These are phyloP conservation scores for Boletus vermiculosoides DNA, from an alignment of 768 basidiomycete genomes.

Conservation along the genomic window DNA sequence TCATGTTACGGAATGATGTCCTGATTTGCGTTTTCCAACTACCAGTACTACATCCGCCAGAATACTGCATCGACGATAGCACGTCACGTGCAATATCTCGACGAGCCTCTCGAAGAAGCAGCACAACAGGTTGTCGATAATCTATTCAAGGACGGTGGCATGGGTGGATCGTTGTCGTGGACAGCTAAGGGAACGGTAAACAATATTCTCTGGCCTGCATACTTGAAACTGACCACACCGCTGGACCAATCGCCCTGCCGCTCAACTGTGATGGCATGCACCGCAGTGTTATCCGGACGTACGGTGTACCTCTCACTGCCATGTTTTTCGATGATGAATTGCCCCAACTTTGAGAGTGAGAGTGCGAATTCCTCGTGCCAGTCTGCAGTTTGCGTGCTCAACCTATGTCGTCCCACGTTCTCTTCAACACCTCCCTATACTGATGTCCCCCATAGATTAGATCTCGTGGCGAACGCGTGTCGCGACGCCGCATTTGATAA, in stretches of 20 bases:
- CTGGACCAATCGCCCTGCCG: too few species aligned
- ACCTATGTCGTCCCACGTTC: too few species aligned
- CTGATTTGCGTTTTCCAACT: not conserved
- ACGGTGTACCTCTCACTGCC: conserved; percentile 66
- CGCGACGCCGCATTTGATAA: too few species aligned
- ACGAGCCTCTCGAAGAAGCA: conserved; percentile 50
- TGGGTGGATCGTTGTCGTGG: conserved; percentile 42
- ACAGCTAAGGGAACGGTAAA: conserved; percentile 65
- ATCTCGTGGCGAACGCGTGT: too few species aligned
- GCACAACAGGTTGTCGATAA: conserved; percentile 24
- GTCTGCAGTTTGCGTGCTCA: too few species aligned
- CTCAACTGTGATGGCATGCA: conserved; percentile 83
- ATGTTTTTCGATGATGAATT: conserved; percentile 72
- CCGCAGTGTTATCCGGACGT: conserved; percentile 41
- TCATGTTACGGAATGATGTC: not conserved
- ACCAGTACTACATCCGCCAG: conserved; percentile 73
- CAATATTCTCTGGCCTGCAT: too few species aligned
- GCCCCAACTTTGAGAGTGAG: conserved; percentile 11
- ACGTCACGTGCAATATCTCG: conserved; percentile 57
- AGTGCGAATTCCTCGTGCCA: not conserved
- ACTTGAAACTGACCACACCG: not conserved
- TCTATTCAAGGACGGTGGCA: too few species aligned
- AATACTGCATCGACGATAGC: conserved; percentile 68
- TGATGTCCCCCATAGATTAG: too few species aligned
- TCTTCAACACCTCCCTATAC: too few species aligned